Percentiles rank a stretch among this genome's conserved stretches.
Conservation (phyloP, 305 asterid genomes). For the Solanum hybrid region DNA sequence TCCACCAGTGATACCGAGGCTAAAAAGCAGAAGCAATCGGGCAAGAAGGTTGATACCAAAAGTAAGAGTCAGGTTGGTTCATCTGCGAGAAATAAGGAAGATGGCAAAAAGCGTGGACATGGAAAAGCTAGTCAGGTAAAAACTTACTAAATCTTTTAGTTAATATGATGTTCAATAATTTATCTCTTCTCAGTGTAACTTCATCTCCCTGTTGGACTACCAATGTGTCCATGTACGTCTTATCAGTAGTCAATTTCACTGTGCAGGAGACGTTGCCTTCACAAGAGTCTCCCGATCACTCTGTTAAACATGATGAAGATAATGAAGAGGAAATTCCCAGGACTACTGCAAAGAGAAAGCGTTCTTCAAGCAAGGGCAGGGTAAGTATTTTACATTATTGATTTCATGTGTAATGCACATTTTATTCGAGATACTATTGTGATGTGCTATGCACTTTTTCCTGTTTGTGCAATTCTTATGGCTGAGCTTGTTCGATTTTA, state of each 20-base stretch:
- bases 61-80: slow-evolving; percentile 31
- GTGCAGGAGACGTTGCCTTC: slow-evolving; percentile 38
- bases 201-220: neutral
- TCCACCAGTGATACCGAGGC: slow-evolving; percentile 44
- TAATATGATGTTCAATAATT: slow-evolving; percentile 39
- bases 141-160: slow-evolving; percentile 30
- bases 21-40: slow-evolving; percentile 35
- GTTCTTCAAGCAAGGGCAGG: slow-evolving; percentile 44
- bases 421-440: neutral
- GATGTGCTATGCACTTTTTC: neutral
- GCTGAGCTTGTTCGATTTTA: neutral
- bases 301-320: slow-evolving; percentile 30
- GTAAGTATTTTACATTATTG: slow-evolving; percentile 23
- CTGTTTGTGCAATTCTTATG: neutral
- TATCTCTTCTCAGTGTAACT: neutral
- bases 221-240: neutral
- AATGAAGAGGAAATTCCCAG: slow-evolving; percentile 52
- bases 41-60: slow-evolving; percentile 30
- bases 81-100: slow-evolving; percentile 32
- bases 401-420: neutral
- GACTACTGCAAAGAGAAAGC: slow-evolving; percentile 56
- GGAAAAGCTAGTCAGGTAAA: slow-evolving; percentile 36
- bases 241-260: neutral
- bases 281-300: slow-evolving; percentile 41
- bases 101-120: slow-evolving; percentile 40